A percentile compares a stretch with the other conserved stretches of the same genome.
These are phyloP conservation scores for Gilbertella persicaria DNA, from an alignment of 371 early-diverging fungal species.

Conservation along the genomic window DNA sequence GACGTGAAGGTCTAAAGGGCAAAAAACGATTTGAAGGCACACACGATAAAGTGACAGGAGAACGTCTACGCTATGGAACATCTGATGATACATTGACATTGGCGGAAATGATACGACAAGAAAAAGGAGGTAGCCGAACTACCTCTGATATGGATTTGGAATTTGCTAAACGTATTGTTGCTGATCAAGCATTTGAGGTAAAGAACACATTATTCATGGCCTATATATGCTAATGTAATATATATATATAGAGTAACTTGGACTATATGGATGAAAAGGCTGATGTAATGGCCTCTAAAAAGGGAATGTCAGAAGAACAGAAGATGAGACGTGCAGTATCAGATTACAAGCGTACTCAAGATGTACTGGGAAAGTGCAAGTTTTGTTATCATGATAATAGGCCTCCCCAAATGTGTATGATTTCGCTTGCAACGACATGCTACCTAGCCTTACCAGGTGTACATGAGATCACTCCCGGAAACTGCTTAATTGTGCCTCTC, in stretches of 20 bases:
- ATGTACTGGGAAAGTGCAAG: constrained; percentile 69
- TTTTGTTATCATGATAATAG: constrained; percentile 72
- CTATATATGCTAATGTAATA: not conserved
- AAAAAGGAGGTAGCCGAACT: constrained; percentile 56
- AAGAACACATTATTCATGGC: not conserved
- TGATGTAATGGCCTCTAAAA: constrained; percentile 72
- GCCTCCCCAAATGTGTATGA: constrained; percentile 72
- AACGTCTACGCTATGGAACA: constrained; percentile 57
- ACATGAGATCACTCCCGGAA: constrained; percentile 79
- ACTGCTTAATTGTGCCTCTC: constrained; percentile 89
- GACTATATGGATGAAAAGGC: constrained; percentile 93
- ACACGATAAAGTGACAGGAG: constrained; percentile 60
- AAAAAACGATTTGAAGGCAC: constrained; percentile 55
- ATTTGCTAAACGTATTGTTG: constrained; percentile 73
- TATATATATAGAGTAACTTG: constrained; percentile 53
- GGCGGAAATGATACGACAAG: constrained; percentile 68
- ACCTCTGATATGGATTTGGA: constrained; percentile 63
- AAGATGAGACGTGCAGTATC: constrained; percentile 65
- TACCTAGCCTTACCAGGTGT: constrained; percentile 82
- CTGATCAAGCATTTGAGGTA: constrained; percentile 74
- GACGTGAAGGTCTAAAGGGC: constrained; percentile 28
- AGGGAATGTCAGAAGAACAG: constrained; percentile 61
- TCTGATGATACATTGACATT: constrained; percentile 58
- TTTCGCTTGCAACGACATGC: constrained; percentile 75
- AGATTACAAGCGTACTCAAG: constrained; percentile 73